Conservation (phyloP, 441 rosid species). For the Francoa sonchifolia region DNA sequence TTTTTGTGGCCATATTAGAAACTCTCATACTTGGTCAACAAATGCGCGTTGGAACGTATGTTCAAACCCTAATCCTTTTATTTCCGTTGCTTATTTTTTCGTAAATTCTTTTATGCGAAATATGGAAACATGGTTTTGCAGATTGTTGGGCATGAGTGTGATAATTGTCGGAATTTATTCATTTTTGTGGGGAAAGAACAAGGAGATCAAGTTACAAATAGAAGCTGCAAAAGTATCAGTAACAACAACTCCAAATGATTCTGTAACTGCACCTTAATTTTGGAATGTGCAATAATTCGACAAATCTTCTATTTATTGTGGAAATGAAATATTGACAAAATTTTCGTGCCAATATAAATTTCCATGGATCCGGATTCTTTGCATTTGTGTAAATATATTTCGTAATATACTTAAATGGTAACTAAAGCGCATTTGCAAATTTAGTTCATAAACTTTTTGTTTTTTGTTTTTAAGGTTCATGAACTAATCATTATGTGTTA, state of each 20-base stretch:
- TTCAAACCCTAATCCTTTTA: too few relatives aligned
- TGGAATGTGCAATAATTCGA: too few relatives aligned
- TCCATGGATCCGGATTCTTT: not conserved
- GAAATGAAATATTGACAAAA: too few relatives aligned
- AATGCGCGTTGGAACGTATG: constrained; percentile 24
- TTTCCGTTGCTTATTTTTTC: not conserved
- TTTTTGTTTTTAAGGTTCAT: not conserved
- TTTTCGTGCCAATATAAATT: too few relatives aligned
- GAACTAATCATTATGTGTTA: too few relatives aligned
- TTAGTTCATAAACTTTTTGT: not conserved
- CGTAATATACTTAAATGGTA: not conserved
- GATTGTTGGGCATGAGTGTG: constrained; percentile 19
- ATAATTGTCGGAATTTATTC: constrained; percentile 31
- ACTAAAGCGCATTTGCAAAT: not conserved
- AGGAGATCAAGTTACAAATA: constrained; percentile 12
- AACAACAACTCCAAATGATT: not conserved
- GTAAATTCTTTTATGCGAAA: not conserved
- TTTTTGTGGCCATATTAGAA: constrained; percentile 29
- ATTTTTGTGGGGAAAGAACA: constrained; percentile 25
- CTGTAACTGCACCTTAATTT: too few relatives aligned
- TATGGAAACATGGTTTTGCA: constrained; percentile 10
- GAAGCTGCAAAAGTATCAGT: not conserved
- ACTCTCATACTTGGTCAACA: constrained; percentile 22
- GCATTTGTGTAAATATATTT: not conserved
- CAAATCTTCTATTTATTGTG: too few relatives aligned